These are phyloP conservation scores for Chlamydomonas reinhardtii DNA, from an alignment of 163 green algal species.

Conservation along the genomic window DNA sequence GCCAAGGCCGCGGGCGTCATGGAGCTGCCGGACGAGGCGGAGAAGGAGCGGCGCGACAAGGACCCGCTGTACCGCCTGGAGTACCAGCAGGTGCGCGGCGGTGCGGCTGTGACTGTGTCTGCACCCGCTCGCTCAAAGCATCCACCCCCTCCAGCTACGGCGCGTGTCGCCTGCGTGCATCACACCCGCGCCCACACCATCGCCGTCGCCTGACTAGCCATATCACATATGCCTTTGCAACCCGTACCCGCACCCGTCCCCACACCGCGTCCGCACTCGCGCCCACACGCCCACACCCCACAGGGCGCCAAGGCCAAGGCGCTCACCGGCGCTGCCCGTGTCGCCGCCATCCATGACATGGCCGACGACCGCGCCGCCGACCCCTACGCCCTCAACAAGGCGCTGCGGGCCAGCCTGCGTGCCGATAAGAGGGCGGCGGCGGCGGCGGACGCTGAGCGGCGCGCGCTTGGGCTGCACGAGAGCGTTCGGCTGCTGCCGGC, in stretches of 20 bases:
- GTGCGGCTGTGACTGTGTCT: neutral
- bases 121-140: too few species aligned
- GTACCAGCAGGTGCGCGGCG: constrained; percentile 31
- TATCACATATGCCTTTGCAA: too few species aligned
- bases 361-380: constrained; percentile 66
- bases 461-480: constrained; percentile 73
- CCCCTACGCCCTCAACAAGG: constrained; percentile 79
- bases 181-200: too few species aligned
- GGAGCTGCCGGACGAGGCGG: constrained; percentile 71
- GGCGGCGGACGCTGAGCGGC: constrained; percentile 54
- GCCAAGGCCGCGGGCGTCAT: constrained; percentile 74
- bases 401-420: constrained; percentile 66
- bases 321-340: constrained; percentile 44
- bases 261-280: too few species aligned
- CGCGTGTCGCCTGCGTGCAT: too few species aligned
- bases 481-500: constrained; percentile 54
- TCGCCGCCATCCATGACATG: constrained; percentile 71
- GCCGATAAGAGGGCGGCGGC: constrained; percentile 48
- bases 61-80: constrained; percentile 82
- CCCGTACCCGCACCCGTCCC: too few species aligned
- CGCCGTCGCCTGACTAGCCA: too few species aligned
- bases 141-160: too few species aligned
- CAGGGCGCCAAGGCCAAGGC: constrained; percentile 57
- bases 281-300: too few species aligned
- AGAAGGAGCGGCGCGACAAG: constrained; percentile 48